Evolutionary conservation across 192 early-diverging fungal species (phyloP).

Genomic region (Coemansia sp.): DNA sequence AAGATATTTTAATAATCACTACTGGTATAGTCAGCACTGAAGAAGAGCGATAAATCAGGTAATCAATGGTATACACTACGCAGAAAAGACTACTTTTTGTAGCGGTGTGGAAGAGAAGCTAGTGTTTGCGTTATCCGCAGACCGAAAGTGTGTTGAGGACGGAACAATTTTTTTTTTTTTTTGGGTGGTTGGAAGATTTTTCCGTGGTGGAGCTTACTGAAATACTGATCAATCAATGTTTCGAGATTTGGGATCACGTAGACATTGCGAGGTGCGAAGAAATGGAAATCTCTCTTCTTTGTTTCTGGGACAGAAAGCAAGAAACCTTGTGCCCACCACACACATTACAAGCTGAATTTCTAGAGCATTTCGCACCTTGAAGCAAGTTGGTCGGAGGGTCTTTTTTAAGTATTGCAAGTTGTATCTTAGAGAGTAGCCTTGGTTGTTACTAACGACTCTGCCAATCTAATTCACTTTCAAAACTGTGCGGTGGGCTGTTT

Average conservation of each 20-base stretch:
- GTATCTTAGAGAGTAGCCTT: not conserved
- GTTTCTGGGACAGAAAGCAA: not conserved
- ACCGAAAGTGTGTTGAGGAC: not conserved
- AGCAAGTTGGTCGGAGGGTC: not conserved
- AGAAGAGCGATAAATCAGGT: not conserved
- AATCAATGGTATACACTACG: not conserved
- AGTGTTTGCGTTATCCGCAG: not conserved
- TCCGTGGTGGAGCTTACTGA: not conserved
- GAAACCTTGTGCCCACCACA: not conserved
- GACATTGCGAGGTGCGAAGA: not conserved
- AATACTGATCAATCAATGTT: not conserved
- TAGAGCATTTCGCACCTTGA: not conserved
- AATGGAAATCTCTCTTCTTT: not conserved
- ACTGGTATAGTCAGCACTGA: too few relatives aligned
- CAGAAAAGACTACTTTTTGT: not conserved
- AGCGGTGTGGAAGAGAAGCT: not conserved
- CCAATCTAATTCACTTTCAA: not conserved
- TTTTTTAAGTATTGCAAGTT: not conserved
- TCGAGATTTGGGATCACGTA: not conserved
- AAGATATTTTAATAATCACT: too few relatives aligned
- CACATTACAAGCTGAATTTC: not conserved
- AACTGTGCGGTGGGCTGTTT: not conserved
- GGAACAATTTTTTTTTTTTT: constrained; percentile 1
- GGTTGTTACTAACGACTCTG: not conserved
- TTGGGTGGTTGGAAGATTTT: constrained; percentile 2